Evolutionary conservation across 2,329 filamentous ascomycete genomes (phyloP), one percentile per base, ranked within the genome.

Genomic region (Pseudogymnoascus destructans): DNA sequence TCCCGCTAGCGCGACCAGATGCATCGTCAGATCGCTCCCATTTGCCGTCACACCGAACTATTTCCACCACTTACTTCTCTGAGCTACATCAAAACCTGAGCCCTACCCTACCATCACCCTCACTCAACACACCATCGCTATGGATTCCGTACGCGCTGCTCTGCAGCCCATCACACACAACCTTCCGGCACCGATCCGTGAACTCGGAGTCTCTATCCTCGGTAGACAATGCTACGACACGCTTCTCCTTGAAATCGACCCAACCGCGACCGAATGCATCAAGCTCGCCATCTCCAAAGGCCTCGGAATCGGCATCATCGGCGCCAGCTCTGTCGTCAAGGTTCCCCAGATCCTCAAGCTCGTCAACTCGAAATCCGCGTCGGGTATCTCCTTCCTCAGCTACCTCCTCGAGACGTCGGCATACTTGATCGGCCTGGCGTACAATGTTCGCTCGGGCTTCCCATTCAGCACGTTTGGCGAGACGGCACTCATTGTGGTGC

Each of bases 401-500:
- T 97, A 96, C 75, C 78, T 93, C 32, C 88, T 98, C 70, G 93
- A 98, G 76, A 96, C 90, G 7, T 79, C 81, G 59, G 83, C 86
- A 60, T 92, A 95, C 74, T 79, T 96, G 66, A 95, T 96, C 72
- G 86, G 85, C 4, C 81, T 98, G 64, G 87, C 89, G 57, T 98
- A 98, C 77, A 95, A 95, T 71, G 78, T 88, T 64, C 89, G 93
- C 69, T 89, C 90, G 68, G 85, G 84, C 21, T 96, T 95, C 66
- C 92, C 93, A 2, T 96, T 98, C 74, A 95, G 86, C 78, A 98
- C 93, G 9, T 98, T 87, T 71, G 93, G 93, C 71, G 93, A 98
- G 79, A 92, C 89, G 25, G 90, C 87, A 35, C 77, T 97, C 68
- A 96, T 98, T 66, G 80, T 93, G 55, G 84, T 85, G 60, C 93